Conservation (phyloP, 129 eudicot species). For the Centrapalus pauciflorus region DNA sequence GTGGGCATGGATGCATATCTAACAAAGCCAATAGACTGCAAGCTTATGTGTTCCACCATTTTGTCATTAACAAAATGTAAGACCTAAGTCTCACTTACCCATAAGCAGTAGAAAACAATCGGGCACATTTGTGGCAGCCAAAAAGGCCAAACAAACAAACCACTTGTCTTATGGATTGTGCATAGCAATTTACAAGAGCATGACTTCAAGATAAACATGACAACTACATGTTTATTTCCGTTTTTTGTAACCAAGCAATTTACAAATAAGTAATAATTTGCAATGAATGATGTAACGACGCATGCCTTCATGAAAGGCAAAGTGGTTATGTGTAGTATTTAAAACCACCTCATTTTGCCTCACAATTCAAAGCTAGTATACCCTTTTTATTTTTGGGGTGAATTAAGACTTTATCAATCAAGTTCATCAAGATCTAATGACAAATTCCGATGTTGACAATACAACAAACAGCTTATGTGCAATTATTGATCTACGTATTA, state of each 20-base stretch:
- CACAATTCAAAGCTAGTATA: neutral
- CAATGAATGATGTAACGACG: neutral
- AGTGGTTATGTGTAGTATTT: neutral
- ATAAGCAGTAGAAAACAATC: neutral
- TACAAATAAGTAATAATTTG: neutral
- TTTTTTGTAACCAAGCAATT: slow-evolving; percentile 2
- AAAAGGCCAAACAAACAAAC: neutral
- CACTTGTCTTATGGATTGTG: neutral
- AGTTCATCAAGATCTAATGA: neutral
- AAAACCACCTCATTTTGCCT: neutral
- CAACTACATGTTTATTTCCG: neutral
- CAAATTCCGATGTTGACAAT: neutral
- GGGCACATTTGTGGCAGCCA: neutral
- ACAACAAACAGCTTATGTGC: slow-evolving; percentile 9
- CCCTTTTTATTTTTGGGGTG: neutral
- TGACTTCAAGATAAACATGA: slow-evolving; percentile 7
- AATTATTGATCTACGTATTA: neutral
- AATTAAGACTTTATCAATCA: neutral
- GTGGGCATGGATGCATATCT: slow-evolving; percentile 99
- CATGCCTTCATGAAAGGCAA: neutral
- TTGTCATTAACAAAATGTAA: slow-evolving; percentile 64
- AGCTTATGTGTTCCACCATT: slow-evolving; percentile 87
- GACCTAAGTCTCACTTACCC: slow-evolving; percentile 6
- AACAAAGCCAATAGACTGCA: slow-evolving; percentile 89
- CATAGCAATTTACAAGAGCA: neutral